A percentile compares a stretch with the other conserved stretches of the same genome.
These are phyloP conservation scores for Pseudoneurospora amorphoporcata DNA, from an alignment of 495 filamentous ascomycete species.

Conservation along the genomic window DNA sequence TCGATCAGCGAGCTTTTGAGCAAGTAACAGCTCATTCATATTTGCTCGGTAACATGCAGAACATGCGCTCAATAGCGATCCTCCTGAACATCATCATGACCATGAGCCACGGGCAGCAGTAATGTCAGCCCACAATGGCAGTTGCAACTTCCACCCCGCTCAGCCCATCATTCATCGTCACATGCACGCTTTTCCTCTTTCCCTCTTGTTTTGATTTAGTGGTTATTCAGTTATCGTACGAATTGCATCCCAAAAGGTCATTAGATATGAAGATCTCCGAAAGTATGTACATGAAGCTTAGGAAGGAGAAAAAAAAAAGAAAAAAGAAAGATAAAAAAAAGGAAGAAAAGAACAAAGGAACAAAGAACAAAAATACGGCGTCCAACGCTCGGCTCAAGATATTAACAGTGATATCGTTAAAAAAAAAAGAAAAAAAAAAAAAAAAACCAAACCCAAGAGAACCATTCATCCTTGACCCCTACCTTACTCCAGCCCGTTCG, in stretches of 20 bases:
- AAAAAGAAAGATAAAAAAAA: neutral
- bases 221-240: too few species aligned
- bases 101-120: neutral
- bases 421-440: too few species aligned
- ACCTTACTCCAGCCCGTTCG: too few species aligned
- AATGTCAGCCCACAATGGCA: neutral
- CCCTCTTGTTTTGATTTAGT: too few species aligned
- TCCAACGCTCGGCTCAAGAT: neutral
- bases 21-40: neutral
- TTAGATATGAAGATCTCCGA: neutral
- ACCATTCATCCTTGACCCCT: too few species aligned
- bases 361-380: neutral
- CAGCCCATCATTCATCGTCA: too few species aligned
- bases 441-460: too few species aligned
- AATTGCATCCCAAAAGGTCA: neutral
- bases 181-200: too few species aligned
- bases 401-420: neutral
- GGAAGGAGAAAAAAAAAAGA: neutral
- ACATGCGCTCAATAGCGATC: too few species aligned
- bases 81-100: neutral
- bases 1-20: neutral
- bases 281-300: neutral
- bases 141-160: too few species aligned
- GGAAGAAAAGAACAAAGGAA: neutral
- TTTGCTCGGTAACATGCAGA: too few species aligned